A percentile compares a stretch with the other conserved stretches of the same genome.
These are phyloP conservation scores for Citrus australasica DNA, from an alignment of 345 rosid species.

Conservation along the genomic window DNA sequence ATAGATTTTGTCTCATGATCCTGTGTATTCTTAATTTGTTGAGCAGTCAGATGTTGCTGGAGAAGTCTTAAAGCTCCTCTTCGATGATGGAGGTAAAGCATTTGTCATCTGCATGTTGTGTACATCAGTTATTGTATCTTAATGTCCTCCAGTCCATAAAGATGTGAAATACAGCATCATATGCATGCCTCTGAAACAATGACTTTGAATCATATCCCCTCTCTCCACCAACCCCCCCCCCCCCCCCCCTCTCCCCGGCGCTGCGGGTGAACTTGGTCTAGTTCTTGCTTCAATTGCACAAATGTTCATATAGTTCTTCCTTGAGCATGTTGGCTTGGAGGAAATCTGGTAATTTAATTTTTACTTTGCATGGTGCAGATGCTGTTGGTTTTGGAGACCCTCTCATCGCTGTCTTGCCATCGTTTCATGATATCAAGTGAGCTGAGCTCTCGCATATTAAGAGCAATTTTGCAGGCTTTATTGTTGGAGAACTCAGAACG, in stretches of 20 bases:
- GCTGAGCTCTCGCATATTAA: slow-evolving; percentile 15
- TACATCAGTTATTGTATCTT: not conserved
- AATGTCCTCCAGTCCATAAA: not conserved
- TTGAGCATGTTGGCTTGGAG: not conserved
- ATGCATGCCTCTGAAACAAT: too few species aligned
- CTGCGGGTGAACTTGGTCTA: not conserved
- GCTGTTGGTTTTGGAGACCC: slow-evolving; percentile 88
- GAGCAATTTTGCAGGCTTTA: not conserved
- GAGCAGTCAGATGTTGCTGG: slow-evolving; percentile 92
- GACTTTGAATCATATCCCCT: too few species aligned
- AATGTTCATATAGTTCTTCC: not conserved
- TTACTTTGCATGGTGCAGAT: slow-evolving; percentile 37
- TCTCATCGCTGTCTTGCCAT: slow-evolving; percentile 79
- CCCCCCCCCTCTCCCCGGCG: too few species aligned
- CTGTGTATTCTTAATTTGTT: slow-evolving; percentile 17
- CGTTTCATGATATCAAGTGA: slow-evolving; percentile 60
- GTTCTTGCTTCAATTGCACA: not conserved
- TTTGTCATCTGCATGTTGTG: slow-evolving; percentile 1
- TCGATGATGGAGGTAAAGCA: slow-evolving; percentile 76
- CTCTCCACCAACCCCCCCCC: too few species aligned
- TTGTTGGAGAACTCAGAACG: not conserved
- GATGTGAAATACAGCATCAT: too few species aligned
- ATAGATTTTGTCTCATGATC: slow-evolving; percentile 1
- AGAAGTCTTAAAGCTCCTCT: slow-evolving; percentile 78
- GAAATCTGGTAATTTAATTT: not conserved